These are phyloP conservation scores for Naumovozyma baii DNA, from an alignment of 805 yeast species.

Conservation along the genomic window DNA sequence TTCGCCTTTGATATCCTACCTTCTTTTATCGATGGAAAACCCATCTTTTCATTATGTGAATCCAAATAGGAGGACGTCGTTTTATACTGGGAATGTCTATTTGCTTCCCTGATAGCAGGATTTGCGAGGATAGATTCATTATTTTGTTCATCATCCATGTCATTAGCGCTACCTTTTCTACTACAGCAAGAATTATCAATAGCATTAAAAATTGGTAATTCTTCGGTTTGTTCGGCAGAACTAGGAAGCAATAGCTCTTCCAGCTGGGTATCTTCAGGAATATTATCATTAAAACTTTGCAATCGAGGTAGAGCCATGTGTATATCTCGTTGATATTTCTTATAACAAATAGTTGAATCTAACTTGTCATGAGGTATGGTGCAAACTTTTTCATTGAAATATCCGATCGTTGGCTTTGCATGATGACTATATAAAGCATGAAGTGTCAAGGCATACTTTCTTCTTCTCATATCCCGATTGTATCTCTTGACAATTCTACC, in stretches of 20 bases:
- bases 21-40: no score
- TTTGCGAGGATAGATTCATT: no score
- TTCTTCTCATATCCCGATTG: conserved; percentile 16
- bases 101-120: no score
- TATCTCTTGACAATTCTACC: conserved; percentile 19
- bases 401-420: conserved; percentile 11
- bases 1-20: no score
- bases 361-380: conserved; percentile 18
- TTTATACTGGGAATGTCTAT: no score
- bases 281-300: neutral
- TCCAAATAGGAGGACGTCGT: no score
- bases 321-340: conserved; percentile 7
- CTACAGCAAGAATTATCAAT: no score
- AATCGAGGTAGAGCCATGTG: neutral
- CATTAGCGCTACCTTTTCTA: no score
- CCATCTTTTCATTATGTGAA: no score
- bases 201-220: no score
- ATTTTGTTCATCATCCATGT: no score
- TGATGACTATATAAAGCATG: conserved; percentile 16
- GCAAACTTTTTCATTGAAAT: conserved; percentile 23
- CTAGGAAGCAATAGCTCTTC: neutral
- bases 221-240: no score
- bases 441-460: conserved; percentile 19
- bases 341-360: conserved; percentile 16
- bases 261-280: neutral